phyloP scores from a whole-genome alignment of 768 basidiomycete genomes.

The Amylocystis lapponica region DNA sequence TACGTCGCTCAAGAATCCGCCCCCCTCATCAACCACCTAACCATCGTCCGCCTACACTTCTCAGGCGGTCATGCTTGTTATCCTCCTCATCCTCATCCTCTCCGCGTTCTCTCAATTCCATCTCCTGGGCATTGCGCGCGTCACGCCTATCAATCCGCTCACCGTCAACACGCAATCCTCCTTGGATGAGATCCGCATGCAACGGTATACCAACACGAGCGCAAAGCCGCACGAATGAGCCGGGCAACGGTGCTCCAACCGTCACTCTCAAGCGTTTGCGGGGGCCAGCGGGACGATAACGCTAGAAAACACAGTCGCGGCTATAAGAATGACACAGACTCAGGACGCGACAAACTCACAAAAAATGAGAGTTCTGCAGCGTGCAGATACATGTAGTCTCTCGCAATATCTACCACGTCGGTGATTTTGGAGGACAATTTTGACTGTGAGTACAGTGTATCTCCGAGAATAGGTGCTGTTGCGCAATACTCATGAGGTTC shows the following conservation, averaged over 20 bases:
- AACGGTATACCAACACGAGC: conserved; percentile 38
- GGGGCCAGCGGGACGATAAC: conserved; percentile 38
- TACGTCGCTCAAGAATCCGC: too few relatives aligned
- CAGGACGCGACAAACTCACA: conserved; percentile 31
- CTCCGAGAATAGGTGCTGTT: conserved; percentile 64
- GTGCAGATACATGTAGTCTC: conserved; percentile 55
- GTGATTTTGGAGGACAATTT: conserved; percentile 17
- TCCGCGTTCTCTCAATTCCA: too few relatives aligned
- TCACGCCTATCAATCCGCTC: conserved; percentile 29
- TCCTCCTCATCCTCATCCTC: too few relatives aligned
- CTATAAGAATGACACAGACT: neutral
- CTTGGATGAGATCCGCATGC: conserved; percentile 29
- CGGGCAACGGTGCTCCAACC: conserved; percentile 52
- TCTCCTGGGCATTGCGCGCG: too few relatives aligned
- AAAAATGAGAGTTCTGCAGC: conserved; percentile 51
- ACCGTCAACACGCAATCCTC: conserved; percentile 45
- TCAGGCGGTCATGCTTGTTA: too few relatives aligned
- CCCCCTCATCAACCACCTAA: too few relatives aligned
- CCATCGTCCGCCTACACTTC: too few relatives aligned
- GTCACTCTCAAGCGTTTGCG: conserved; percentile 47
- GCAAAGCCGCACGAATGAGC: conserved; percentile 50
- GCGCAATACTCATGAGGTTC: neutral
- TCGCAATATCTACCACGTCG: conserved; percentile 4
- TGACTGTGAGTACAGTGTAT: conserved; percentile 40
- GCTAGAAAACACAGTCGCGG: conserved; percentile 27